Evolutionary conservation across 495 filamentous ascomycete species (phyloP), one percentile per base, ranked within the genome.

Genomic region (Penicillium subrubescens): DNA sequence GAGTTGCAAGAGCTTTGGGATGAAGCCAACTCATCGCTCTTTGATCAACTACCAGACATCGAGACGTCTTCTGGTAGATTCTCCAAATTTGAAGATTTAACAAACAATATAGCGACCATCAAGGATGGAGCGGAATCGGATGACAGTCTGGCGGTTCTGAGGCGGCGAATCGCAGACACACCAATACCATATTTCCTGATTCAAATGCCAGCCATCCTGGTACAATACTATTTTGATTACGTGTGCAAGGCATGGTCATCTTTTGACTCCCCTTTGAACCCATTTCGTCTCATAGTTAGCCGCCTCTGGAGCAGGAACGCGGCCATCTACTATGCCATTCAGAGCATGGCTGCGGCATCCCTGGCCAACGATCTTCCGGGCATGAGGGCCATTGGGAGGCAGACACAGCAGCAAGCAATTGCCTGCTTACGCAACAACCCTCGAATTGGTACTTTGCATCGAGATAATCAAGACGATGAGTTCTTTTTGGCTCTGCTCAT

Each of bases 241-340:
- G 70, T 72, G 19, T 72, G 70, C 63, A 72, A 70, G 39, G 61
- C 68, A 31, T 72, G 70, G 70, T 72, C 70, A 29, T 72, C 70
- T 8, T 72, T 72, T 58, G 67, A 72, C 58, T 72, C 67, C 10
- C 70, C 70, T 25, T 58, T 72, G 17, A 72, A 70, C 46, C 70
- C 70, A 11, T 70, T 72, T 12, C 62, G 70, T 21, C 43, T 57
- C 4, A 70, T 72, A 27, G 48, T 72, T 51, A 70, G 70, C 33
- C 64, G 67, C 17, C 67, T 72, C 15, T 72, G 70, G 70, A 72
- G 70, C 54, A 60, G 61, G 8, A 72, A 68, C 58, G 70, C 70
- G 4, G 65, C 70, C 3, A 67, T 72, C 19, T 72, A 72, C 60
- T 72, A 70, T 56, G 65, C 70, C 17, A 70, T 72, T 11, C 70